Base-by-base conservation (phyloP, 2,329 filamentous ascomycete genomes). In the Aspergillus sojae region DNA sequence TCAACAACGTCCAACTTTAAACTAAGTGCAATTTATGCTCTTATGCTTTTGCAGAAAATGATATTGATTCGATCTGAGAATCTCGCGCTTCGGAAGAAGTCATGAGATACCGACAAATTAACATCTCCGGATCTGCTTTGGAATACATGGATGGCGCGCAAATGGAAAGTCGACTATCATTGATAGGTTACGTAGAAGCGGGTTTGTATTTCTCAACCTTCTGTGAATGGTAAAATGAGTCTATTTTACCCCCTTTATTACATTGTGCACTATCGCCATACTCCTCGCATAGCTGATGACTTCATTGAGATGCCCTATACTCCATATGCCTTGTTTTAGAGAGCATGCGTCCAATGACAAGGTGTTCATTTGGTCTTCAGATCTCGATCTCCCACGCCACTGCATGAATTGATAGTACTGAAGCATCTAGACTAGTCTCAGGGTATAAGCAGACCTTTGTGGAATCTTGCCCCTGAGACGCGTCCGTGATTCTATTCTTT, bases 381-480 rank as follows among this genome's bases (percentile, higher is more conserved):
- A 21, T 36, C n/a, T 54, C 21, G 11, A 21, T 36, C n/a, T 54
- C 21, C 32, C 32, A 36, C 32, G 32, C 19, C 32, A 55, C 23
- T 19, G 9, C 48, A 32, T 12, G 28, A n/a, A 5, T 34, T 32
- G 28, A 36, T 55, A 23, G 21, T 6, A 10, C 6, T 54, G 48
- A 53, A 21, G 57, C 57, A 26, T 60, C 58, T 60, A 60, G 58
- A 43, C 48, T n/a, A 41, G 45, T 52, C 45, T 52, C 23, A 41
- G 30, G 26, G 23, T 26, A 41, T 52, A 41, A 54, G 43, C 43
- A 50, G 48, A 26, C 36, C 34, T 41, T 21, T 60, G 26, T 52
- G 46, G 11, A 28, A 41, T 23, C 58, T 45, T 23, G 26, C 34
- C 48, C 50, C 46, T 53, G 43, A 58, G 28, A 36, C 46, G 11